Conservation (phyloP, 345 rosid genomes). For the Euphorbia tirucalli region DNA sequence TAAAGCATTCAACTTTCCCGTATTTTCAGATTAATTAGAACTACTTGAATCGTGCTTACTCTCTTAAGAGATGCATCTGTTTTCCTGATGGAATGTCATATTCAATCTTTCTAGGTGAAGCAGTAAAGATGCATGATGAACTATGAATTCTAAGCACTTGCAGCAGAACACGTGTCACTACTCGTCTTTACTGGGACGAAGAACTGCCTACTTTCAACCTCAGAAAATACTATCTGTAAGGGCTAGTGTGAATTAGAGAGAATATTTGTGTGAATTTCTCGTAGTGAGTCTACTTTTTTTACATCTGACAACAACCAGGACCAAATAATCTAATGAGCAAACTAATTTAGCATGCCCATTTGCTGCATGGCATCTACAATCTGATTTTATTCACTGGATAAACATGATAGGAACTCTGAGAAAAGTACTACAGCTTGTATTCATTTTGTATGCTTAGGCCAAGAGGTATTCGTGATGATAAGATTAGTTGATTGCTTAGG, state of each 20-base stretch:
- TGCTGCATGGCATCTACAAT: neutral
- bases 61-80: neutral
- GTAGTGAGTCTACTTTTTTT: too few relatives aligned
- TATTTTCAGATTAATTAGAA: too few relatives aligned
- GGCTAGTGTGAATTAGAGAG: neutral
- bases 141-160: conserved; percentile 30
- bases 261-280: neutral
- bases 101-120: conserved; percentile 32
- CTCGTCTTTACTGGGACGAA: too few relatives aligned
- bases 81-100: neutral
- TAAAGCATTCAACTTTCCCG: too few relatives aligned
- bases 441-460: neutral
- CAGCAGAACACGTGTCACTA: conserved; percentile 3
- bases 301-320: too few relatives aligned
- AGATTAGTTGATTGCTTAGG: neutral
- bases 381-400: neutral
- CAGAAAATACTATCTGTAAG: neutral
- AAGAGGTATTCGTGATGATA: neutral
- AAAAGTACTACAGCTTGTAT: neutral
- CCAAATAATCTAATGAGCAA: neutral
- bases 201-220: neutral
- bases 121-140: conserved; percentile 42
- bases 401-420: neutral
- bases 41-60: neutral
- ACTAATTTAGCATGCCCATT: neutral